These are phyloP conservation scores for Lepiota brunneoincarnata DNA, from an alignment of 768 basidiomycete species.

Conservation along the genomic window DNA sequence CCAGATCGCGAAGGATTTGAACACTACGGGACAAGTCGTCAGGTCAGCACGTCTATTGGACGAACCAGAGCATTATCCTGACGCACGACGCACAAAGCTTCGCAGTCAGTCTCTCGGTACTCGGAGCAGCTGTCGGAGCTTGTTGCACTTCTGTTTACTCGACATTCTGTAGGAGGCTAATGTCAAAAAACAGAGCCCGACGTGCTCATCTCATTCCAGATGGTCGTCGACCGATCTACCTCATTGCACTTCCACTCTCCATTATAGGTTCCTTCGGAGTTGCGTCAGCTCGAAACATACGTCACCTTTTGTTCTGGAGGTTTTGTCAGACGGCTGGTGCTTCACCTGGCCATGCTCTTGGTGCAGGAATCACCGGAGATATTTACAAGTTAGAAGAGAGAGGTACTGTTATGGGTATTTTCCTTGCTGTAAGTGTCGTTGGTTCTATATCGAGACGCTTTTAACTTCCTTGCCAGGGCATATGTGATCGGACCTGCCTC, in stretches of 20 bases:
- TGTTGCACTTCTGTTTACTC: conserved; percentile 31
- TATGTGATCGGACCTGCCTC: conserved; percentile 20
- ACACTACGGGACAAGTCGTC: conserved; percentile 19
- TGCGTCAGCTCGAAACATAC: conserved; percentile 38
- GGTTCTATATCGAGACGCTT: too few species aligned
- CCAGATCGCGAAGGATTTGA: conserved; percentile 21
- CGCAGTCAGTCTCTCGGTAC: conserved; percentile 31
- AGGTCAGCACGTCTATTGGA: conserved; percentile 9
- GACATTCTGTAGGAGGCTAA: conserved; percentile 26
- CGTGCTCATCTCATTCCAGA: conserved; percentile 32
- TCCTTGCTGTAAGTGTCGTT: conserved; percentile 38
- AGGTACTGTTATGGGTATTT: conserved; percentile 53
- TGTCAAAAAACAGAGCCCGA: background rate
- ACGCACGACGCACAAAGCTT: conserved; percentile 6
- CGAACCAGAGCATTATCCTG: background rate
- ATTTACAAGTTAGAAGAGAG: conserved; percentile 61
- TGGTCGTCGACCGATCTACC: conserved; percentile 58
- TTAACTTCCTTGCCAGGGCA: background rate
- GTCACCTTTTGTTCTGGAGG: conserved; percentile 53
- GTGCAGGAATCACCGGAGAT: conserved; percentile 55
- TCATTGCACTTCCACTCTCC: conserved; percentile 58
- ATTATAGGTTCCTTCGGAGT: conserved; percentile 60
- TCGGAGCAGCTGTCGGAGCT: conserved; percentile 28
- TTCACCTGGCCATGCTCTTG: conserved; percentile 50
- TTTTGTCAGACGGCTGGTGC: conserved; percentile 64